Percentiles rank a stretch among this genome's conserved stretches.
phyloP scores from a whole-genome alignment of 192 early-diverging fungal genomes.

The Podila epicladia region DNA sequence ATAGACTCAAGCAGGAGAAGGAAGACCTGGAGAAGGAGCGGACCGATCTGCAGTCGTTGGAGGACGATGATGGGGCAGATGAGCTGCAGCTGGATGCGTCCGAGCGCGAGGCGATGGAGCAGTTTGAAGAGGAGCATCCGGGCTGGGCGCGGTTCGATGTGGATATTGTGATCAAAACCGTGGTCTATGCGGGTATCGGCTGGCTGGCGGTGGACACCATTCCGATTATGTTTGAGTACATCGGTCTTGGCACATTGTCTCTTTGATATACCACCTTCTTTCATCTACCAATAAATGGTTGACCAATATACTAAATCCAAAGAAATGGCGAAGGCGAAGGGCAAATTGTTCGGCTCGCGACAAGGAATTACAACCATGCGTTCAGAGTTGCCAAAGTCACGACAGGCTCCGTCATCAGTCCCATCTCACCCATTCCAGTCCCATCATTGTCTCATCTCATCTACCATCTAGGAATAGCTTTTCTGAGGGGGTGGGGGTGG shows the following conservation, averaged over 20 bases:
- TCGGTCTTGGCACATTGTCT: conserved; percentile 36
- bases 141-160: conserved; percentile 60
- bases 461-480: no score
- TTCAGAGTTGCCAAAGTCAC: not conserved
- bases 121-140: conserved; percentile 47
- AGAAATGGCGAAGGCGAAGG: not conserved
- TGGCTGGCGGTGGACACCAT: conserved; percentile 56
- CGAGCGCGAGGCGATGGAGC: conserved; percentile 37
- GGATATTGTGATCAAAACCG: conserved; percentile 66
- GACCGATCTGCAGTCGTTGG: not conserved
- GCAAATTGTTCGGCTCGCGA: no score
- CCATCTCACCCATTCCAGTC: no score
- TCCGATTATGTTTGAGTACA: conserved; percentile 58
- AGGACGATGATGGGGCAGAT: conserved; percentile 4
- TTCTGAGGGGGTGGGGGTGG: no score
- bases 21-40: not conserved
- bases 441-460: no score
- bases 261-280: not conserved
- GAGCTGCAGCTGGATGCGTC: conserved; percentile 34
- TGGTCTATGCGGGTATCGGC: conserved; percentile 67
- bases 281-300: no score
- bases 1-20: not conserved
- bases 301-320: not conserved
- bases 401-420: no score
- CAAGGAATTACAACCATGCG: not conserved